Conservation (phyloP, 1,284 basidiomycete genomes). For the Naganishia sp. region DNA sequence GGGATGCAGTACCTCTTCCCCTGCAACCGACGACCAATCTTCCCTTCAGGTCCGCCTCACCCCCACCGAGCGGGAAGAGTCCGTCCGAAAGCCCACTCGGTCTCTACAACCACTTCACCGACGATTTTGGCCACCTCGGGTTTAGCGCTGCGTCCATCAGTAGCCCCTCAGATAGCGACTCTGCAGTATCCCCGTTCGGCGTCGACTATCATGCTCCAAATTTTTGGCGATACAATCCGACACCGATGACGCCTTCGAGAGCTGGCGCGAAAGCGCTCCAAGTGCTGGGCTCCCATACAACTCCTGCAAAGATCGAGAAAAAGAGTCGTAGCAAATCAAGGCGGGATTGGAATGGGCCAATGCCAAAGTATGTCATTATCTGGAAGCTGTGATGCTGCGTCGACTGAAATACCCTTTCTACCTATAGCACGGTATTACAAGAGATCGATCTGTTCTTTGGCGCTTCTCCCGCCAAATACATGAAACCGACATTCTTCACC, state of each 20-base stretch:
- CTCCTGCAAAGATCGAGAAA: not conserved
- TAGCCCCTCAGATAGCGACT: slow-evolving; percentile 20
- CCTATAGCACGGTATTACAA: slow-evolving; percentile 1
- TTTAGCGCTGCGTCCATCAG: slow-evolving; percentile 17
- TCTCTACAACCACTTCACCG: not conserved
- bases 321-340: not conserved
- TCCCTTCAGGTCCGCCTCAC: not conserved
- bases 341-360: slow-evolving; percentile 7
- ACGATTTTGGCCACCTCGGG: not conserved
- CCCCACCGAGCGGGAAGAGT: not conserved
- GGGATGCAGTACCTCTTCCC: no score
- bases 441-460: slow-evolving; percentile 24
- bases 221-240: not conserved
- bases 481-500: not conserved
- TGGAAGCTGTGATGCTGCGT: no score
- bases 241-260: slow-evolving; percentile 29
- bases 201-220: not conserved
- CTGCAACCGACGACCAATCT: not conserved
- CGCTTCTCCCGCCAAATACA: not conserved
- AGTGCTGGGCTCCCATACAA: slow-evolving; percentile 14
- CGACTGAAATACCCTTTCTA: no score
- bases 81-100: slow-evolving; percentile 7
- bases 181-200: not conserved
- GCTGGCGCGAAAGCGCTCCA: slow-evolving; percentile 31
- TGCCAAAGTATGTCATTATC: slow-evolving; percentile 12